Percentiles rank a stretch among this genome's conserved stretches.
phyloP scores from a whole-genome alignment of 257 asterid species.

The Nicotiana noctiflora region DNA sequence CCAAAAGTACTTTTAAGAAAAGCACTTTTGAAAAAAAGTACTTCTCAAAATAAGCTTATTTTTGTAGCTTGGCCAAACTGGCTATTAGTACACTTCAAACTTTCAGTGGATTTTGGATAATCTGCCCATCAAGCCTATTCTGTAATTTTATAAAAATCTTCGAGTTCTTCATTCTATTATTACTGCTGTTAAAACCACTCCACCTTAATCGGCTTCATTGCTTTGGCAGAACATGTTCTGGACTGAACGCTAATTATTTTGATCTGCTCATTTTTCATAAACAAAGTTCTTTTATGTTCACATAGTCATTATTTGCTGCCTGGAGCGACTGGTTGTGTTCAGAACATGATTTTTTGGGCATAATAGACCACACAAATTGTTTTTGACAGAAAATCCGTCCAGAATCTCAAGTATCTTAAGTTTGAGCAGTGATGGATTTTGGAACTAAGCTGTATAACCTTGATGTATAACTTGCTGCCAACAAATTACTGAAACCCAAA shows the following conservation, averaged over 20 bases:
- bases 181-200: not conserved
- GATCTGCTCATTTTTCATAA: not conserved
- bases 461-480: constrained; percentile 1
- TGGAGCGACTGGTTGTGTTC: not conserved
- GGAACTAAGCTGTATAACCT: not conserved
- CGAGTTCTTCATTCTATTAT: not conserved
- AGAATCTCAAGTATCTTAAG: not conserved
- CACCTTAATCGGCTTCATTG: not conserved
- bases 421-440: not conserved
- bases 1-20: too few species aligned
- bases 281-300: not conserved
- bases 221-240: not conserved
- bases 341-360: too few species aligned
- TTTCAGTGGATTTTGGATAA: constrained; percentile 2
- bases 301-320: not conserved
- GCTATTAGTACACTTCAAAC: not conserved
- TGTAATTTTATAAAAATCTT: not conserved
- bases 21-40: too few species aligned
- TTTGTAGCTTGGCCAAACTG: too few species aligned
- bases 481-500: not conserved
- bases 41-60: too few species aligned
- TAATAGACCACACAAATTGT: not conserved
- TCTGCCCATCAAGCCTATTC: not conserved
- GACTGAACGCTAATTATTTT: not conserved
- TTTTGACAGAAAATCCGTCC: not conserved